Conservation (phyloP, 1,284 basidiomycete genomes). For the Schizophyllum amplum region DNA sequence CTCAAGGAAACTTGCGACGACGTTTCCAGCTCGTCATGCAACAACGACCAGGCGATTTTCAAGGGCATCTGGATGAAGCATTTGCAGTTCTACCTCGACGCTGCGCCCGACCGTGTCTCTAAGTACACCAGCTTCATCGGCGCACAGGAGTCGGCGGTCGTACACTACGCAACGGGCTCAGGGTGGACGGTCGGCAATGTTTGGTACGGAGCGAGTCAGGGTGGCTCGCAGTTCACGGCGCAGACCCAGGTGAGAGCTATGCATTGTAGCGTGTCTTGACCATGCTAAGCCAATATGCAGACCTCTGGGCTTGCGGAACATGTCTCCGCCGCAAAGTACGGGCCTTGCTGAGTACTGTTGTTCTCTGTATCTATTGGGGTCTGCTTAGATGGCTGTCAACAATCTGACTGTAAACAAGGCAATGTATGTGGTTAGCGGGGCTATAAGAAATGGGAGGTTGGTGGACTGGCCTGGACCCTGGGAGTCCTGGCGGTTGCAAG, state of each 20-base stretch:
- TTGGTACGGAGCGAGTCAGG: conserved; percentile 13
- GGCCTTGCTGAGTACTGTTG: conserved; percentile 12
- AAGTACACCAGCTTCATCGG: conserved; percentile 22
- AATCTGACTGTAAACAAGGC: too few relatives aligned
- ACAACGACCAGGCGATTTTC: conserved; percentile 36
- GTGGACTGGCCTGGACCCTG: too few relatives aligned
- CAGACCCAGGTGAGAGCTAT: conserved; percentile 11
- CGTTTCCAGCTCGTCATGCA: conserved; percentile 31
- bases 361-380: not conserved
- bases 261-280: too few relatives aligned
- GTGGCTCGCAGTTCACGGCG: conserved; percentile 3
- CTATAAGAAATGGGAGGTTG: too few relatives aligned
- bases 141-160: conserved; percentile 18
- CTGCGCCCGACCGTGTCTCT: conserved; percentile 15
- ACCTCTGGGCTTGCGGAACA: conserved; percentile 23
- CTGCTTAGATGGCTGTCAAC: too few relatives aligned
- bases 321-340: conserved; percentile 21
- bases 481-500: too few relatives aligned
- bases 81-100: conserved; percentile 24
- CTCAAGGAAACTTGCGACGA: conserved; percentile 47
- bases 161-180: conserved; percentile 14
- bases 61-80: conserved; percentile 28
- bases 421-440: too few relatives aligned
- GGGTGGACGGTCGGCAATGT: conserved; percentile 7
- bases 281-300: conserved; percentile 23